Base-by-base conservation (phyloP, 805 yeast genomes). In the Sugiyamaella smithiae region DNA sequence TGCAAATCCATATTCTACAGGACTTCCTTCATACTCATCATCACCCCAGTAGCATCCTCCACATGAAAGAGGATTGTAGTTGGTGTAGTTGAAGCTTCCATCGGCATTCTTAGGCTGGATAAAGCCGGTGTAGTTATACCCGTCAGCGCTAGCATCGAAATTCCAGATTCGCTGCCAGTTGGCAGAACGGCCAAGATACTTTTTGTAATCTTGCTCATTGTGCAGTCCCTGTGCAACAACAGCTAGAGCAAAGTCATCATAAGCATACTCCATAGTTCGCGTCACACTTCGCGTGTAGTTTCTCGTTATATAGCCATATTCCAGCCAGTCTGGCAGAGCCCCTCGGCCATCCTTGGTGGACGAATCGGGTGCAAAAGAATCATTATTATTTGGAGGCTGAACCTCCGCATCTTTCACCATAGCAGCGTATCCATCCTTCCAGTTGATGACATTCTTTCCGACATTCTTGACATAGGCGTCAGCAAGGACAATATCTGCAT, bases 151-250 rank as follows among this genome's bases (percentile, higher is more conserved):
- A 12, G 65, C 61, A n/a, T 64, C 52, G 9, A 45, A 44, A 48
- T 69, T 68, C 71, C 72, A 69, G 14, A 69, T 50, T 41, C 67
- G 61, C 49, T 65, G 65, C 73, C 73, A 69, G 45, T 63, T 57
- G 1, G 67, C 56, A 1, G 70, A 65, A 43, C 72, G 56, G 16
- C 59, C 49, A 50, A 66, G 57, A 47, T 68, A 69, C 43, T 63
- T 62, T 5, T 55, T 46, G 46, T 58, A 54, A 9, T 60, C 64
- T 5, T 46, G 46, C 4, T 46, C 33, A 22, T 56, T 52, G 4
- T 63, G 64, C 28, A 67, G 53, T 1, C 69, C 70, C 20, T 57
- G 35, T 2, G 72, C 70, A 14, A 67, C 69, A 19, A 64, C 66
- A 6, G 65, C 55, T 11, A 69, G 45, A 1, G 67, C 68, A 51